Base-by-base conservation (phyloP, 345 rosid genomes). In the Eucalyptus melliodora region DNA sequence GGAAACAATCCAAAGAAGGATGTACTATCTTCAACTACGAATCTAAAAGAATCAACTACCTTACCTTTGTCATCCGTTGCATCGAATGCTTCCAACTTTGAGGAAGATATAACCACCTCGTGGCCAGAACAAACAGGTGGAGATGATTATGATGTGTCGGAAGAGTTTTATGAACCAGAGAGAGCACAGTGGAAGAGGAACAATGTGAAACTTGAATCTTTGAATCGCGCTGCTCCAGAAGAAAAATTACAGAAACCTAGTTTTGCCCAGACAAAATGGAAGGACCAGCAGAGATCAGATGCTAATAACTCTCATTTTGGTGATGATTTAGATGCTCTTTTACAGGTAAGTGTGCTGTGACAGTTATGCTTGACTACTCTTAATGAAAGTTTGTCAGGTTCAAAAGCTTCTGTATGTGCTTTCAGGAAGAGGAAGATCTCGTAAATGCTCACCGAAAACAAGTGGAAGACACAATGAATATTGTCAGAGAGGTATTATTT, bases 361-460 rank as follows among this genome's bases (percentile, higher is more conserved):
- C 44, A 23, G 24, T 31, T 86, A 13, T 51, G 86, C 59, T 44
- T 30, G 37, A 27, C 83, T 62, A 86, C 62, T 47, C 82, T 17
- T 89, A 31, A 16, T 15, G 16, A 31, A 87, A 50, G 72, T n/a
- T 59, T 88, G 45, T 62, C 59, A 15, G 47, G 16, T 85, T 85
- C 87, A 81, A 16, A 23, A 90, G 53, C 23, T 37, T 50, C 59
- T 90, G 9, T 89, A 80, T 3, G 5, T 90, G 47, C 85, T 90
- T 89, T 50, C 94, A 97, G 99, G 99, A 97, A 94, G 99, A 97
- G 89, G 99, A 97, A 92, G 99, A 97, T 92, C 97, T 97, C 49
- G 98, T 97, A 62, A 97, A 94, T 94, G 99, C 99, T 62, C 99
- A 97, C 87, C 93, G 99, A 53, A 95, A 95, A 89, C 98, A 96